phyloP scores from a whole-genome alignment of 208 protist genomes.

The Kentomonas sorsogonicus region DNA sequence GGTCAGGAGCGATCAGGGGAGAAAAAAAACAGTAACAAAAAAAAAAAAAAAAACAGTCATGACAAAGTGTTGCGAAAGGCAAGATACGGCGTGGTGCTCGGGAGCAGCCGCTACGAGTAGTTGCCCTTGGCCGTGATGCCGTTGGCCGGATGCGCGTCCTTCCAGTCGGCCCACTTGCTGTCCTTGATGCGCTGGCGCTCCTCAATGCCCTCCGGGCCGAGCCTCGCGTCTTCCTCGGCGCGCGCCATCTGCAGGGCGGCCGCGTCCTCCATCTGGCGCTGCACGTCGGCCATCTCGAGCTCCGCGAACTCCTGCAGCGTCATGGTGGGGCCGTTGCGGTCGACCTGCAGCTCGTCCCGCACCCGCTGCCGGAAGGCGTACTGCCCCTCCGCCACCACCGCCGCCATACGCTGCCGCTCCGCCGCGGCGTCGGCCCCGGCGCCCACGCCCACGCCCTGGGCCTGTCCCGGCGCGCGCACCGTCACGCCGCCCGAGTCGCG shows the following conservation, averaged over 20 bases:
- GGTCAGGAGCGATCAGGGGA: not conserved
- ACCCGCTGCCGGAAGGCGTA: conserved; percentile 68
- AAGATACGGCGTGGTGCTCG: not conserved
- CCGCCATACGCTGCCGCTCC: too few species aligned
- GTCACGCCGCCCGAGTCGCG: conserved; percentile 11
- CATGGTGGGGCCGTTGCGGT: conserved; percentile 80
- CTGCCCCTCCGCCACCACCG: conserved; percentile 28
- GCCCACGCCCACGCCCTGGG: conserved; percentile 18
- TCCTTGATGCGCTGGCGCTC: conserved; percentile 81
- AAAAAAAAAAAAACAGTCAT: conserved; percentile 2
- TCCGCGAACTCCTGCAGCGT: conserved; percentile 83
- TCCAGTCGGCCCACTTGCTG: conserved; percentile 71
- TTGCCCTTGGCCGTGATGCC: conserved; percentile 78
- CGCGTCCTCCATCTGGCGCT: conserved; percentile 60
- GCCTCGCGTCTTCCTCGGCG: conserved; percentile 68
- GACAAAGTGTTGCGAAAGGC: not conserved
- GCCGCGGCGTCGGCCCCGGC: conserved; percentile 7
- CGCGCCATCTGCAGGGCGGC: conserved; percentile 29
- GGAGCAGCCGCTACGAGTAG: conserved; percentile 64
- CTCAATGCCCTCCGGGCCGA: conserved; percentile 80
- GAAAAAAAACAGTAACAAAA: not conserved
- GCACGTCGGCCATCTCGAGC: conserved; percentile 75
- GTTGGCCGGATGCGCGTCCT: conserved; percentile 77
- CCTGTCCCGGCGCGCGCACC: not conserved
- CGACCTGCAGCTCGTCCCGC: conserved; percentile 63